Base-by-base conservation (phyloP, 768 basidiomycete species). In the Hygrocybe coccinea region DNA sequence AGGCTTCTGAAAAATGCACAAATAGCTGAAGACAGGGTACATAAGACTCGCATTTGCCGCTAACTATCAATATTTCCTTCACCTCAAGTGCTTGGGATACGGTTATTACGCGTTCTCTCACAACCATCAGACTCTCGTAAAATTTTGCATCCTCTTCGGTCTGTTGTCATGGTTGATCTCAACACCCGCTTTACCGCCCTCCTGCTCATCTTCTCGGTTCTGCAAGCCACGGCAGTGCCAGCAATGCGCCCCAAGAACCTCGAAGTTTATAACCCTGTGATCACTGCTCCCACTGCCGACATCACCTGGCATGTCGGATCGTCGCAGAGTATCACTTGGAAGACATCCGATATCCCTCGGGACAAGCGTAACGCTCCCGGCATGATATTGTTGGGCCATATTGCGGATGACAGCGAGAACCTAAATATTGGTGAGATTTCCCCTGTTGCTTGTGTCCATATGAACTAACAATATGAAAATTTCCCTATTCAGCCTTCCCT, bases 401-500 rank as follows among this genome's bases (percentile, higher is more conserved):
- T 76, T 14, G 63, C 71, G 14, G 50, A 64, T 35, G 72, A 69
- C 36, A 71, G 73, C 60, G 78, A 80, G 58, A 77, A 81, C 60
- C 74, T 82, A 2, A 72, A 79, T 59, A 51, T 74, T 22, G 69
- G 80, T 82, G 57, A 54, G 70, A 36, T 21, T 41, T 35, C 22
- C 56, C 29, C 50, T 47, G 49, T 36, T 49, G 45, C 25, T 36
- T 54, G n/a, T 50, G 19, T 50, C 45, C 17, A 22, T 48, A 24
- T 44, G 24, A n/a, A 15, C n/a, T 34, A 52, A 47, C 52, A 47
- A 49, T 60, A 55, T 49, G 46, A 41, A 15, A 47, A 47, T n/a
- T 38, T 36, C 5, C n/a, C n/a, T n/a, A n/a, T n/a, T n/a, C 55
- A 84, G 84, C 67, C 1, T 57, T 77, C 47, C 83, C 84, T 7